Evolutionary conservation across 768 basidiomycete genomes (phyloP), one percentile per base, ranked within the genome.

Genomic region (Wakefieldia striispora): DNA sequence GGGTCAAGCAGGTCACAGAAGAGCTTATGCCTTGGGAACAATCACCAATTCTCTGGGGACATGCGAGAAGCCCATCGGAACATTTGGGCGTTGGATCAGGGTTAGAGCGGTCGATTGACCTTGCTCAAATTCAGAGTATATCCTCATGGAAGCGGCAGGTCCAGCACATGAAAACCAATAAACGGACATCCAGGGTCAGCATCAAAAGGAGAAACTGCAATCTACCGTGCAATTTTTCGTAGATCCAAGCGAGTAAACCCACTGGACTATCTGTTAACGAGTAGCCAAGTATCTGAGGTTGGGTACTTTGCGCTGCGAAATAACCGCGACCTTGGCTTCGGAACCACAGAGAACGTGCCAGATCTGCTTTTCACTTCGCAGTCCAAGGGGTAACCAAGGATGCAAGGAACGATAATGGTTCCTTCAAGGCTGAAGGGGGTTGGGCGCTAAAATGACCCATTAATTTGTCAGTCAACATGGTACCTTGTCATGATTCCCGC

Each of bases 161-260:
- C 82, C 82, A 0, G 76, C 71, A 10, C 76, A 74, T 6, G 81
- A 83, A 64, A 84, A 82, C 70, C 72, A 77, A 57, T 78, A 82
- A 11, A 81, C 69, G 3, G 80, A 82, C 19, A 81, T 61, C 81
- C 82, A 85, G 0, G 79, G 21, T 58, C 8, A 57, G 20, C 17
- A 23, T 16, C 13, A n/a, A 0, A 2, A 8, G 11, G 26, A 3
- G 21, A 24, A 29, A 13, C 20, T 3, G 13, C 11, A 13, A 6
- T 17, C 12, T 20, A n/a, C 3, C 6, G 16, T 2, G 6, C 1
- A 79, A 54, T 43, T 80, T 78, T 55, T 80, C 78, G 47, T 78
- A 80, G 17, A 81, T 76, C 78, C 78, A 80, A 2, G 70, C 75
- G 11, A 80, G 68, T 19, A 80, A 53, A 1, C 79, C 83, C 6